Base-by-base conservation (phyloP, 2,329 filamentous ascomycete genomes). In the Aquanectria penicillioides region DNA sequence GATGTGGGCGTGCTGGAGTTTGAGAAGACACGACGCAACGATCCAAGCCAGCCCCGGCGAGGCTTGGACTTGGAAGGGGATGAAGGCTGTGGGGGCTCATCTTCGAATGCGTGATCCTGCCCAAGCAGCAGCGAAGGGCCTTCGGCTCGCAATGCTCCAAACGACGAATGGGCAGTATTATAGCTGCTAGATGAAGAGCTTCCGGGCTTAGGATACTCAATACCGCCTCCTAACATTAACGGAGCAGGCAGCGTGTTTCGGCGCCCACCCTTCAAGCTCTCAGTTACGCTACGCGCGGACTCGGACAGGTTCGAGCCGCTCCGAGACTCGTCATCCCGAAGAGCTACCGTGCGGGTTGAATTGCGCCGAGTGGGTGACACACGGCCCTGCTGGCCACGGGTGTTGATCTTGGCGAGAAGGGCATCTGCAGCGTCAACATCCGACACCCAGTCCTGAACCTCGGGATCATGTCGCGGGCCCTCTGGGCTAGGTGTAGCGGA, bases 11-110 rank as follows among this genome's bases (percentile, higher is more conserved):
- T 69, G 22, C 67, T 68, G 8, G 82, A 82, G 34, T 76, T 81
- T 47, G 74, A 76, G 37, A 92, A 85, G 10, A 89, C 88, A 31
- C 89, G 83, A 15, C 86, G 82, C 17, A 93, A 73, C 43, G 86
- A 91, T 18, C 89, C 89, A 10, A 93, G 78, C 87, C 89, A 92
- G 20, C 83, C 84, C n/a, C 82, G 77, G 4, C 81, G 75, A 36
- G 81, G 77, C 69, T 86, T 88, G 11, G 69, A 76, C 76, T 88
- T 83, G 71, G 85, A 86, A 17, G 88, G 81, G 48, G 84, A 86
- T 0, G 84, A 80, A 2, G 83, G 79, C n/a, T 71, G 8, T 68
- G 69, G 28, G 72, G 69, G n/a, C 17, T 74, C 73, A 17, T 75
- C 71, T 5, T 77, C 73, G 9, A 79, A 65, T n/a, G 63, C 18